These are phyloP conservation scores for Pestalotiopsis sp. DNA, from an alignment of 2,329 filamentous ascomycete genomes.

Conservation along the genomic window DNA sequence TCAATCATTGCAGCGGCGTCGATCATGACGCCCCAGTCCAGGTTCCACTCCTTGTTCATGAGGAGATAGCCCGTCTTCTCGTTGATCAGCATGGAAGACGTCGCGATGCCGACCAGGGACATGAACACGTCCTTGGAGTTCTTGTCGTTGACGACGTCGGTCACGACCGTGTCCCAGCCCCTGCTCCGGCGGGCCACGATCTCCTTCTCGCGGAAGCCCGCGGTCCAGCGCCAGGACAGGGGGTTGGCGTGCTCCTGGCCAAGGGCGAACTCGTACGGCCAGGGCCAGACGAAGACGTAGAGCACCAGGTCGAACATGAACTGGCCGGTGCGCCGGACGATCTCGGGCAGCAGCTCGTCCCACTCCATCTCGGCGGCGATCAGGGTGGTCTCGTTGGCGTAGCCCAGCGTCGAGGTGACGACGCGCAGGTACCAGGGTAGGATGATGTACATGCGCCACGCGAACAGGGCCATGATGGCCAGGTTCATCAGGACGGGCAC, in stretches of 20 bases:
- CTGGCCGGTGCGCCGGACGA: constrained; percentile 61
- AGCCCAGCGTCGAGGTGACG: constrained; percentile 64
- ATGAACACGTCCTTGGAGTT: constrained; percentile 61
- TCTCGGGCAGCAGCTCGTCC: constrained; percentile 55
- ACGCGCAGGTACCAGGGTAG: constrained; percentile 73
- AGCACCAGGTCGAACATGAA: constrained; percentile 77
- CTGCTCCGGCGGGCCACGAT: constrained; percentile 79
- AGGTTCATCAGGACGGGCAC: constrained; percentile 80
- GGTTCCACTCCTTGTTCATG: constrained; percentile 82
- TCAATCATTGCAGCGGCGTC: constrained; percentile 71
- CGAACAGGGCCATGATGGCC: constrained; percentile 63
- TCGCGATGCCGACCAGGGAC: constrained; percentile 66
- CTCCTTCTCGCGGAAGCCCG: constrained; percentile 80
- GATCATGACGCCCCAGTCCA: constrained; percentile 84
- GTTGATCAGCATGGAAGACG: constrained; percentile 65
- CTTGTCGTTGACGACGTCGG: constrained; percentile 50
- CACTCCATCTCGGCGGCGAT: constrained; percentile 55
- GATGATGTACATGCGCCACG: constrained; percentile 69
- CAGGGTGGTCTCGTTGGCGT: constrained; percentile 68
- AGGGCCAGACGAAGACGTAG: constrained; percentile 68
- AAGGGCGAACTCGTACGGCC: constrained; percentile 73
- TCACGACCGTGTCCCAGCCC: constrained; percentile 66
- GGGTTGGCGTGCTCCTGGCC: constrained; percentile 63
- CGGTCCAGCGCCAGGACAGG: constrained; percentile 68
- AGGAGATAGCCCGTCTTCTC: constrained; percentile 87